Evolutionary conservation across 2,329 filamentous ascomycete species (phyloP).

Genomic region (Coleophoma crateriformis): DNA sequence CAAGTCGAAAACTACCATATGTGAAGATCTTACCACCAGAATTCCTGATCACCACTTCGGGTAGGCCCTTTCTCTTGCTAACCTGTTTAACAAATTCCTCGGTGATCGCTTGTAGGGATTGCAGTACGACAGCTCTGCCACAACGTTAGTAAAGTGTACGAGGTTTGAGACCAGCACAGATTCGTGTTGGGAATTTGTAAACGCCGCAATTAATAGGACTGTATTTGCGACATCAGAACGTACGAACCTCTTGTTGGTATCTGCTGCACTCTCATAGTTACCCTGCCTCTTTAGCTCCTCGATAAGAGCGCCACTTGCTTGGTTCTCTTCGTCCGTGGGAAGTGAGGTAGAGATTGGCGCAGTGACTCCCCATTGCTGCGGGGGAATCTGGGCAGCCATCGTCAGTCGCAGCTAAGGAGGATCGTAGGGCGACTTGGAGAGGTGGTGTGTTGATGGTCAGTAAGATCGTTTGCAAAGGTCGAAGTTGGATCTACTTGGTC

Average conservation of each 20-base stretch:
- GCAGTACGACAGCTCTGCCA: constrained; percentile 59
- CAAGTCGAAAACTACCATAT: constrained; percentile 91
- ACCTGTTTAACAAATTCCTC: constrained; percentile 84
- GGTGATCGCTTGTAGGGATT: constrained; percentile 71
- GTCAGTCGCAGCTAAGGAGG: too few species aligned
- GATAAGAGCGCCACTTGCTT: constrained; percentile 72
- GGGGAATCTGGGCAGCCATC: too few species aligned
- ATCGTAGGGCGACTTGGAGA: too few species aligned
- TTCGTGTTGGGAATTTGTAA: too few species aligned
- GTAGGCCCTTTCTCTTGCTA: constrained; percentile 49
- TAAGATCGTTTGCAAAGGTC: background rate
- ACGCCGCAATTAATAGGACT: too few species aligned
- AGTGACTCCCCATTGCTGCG: constrained; percentile 58
- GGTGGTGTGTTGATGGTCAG: too few species aligned
- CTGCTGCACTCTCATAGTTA: constrained; percentile 81
- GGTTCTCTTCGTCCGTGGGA: constrained; percentile 72
- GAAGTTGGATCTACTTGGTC: background rate
- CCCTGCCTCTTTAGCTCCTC: constrained; percentile 83
- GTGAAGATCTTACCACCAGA: constrained; percentile 92
- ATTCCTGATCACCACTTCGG: constrained; percentile 72
- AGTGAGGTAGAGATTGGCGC: constrained; percentile 73
- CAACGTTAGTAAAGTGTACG: too few species aligned
- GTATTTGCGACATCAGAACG: too few species aligned
- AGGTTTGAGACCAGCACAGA: too few species aligned
- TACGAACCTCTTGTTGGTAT: constrained; percentile 73